Percentiles rank a stretch among this genome's conserved stretches.
These are phyloP conservation scores for fission yeast (Schizosaccharomyces pombe) DNA, from an alignment of 805 yeast species.

Conservation along the genomic window DNA sequence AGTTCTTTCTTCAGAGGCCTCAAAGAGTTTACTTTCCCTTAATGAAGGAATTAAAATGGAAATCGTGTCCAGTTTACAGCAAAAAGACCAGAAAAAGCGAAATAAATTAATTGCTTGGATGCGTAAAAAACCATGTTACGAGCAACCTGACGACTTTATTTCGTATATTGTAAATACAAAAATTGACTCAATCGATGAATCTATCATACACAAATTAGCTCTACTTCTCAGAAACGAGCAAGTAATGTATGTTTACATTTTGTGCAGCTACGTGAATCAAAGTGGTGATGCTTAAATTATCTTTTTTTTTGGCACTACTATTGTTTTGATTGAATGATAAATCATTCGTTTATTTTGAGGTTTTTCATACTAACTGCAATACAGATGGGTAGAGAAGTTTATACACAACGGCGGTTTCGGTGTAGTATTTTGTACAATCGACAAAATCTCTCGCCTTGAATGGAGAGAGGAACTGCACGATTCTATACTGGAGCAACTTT, in stretches of 20 bases:
- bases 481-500: not conserved
- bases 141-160: not conserved
- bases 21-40: not conserved
- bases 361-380: not conserved
- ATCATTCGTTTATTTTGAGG: not conserved
- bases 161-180: not conserved
- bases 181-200: not conserved
- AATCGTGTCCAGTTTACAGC: not conserved
- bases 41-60: not conserved
- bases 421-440: not conserved
- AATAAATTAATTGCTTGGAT: not conserved
- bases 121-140: not conserved
- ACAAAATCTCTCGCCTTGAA: not conserved
- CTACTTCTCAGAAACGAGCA: not conserved
- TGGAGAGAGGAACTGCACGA: not conserved
- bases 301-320: not conserved
- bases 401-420: not conserved
- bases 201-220: not conserved
- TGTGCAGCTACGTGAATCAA: not conserved
- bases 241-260: not conserved
- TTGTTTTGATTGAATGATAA: not conserved
- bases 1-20: not conserved
- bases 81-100: not conserved
- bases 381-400: not conserved
- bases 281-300: not conserved